Evolutionary conservation across 495 filamentous ascomycete genomes (phyloP).

Genomic region (Penicillium mononematosum): DNA sequence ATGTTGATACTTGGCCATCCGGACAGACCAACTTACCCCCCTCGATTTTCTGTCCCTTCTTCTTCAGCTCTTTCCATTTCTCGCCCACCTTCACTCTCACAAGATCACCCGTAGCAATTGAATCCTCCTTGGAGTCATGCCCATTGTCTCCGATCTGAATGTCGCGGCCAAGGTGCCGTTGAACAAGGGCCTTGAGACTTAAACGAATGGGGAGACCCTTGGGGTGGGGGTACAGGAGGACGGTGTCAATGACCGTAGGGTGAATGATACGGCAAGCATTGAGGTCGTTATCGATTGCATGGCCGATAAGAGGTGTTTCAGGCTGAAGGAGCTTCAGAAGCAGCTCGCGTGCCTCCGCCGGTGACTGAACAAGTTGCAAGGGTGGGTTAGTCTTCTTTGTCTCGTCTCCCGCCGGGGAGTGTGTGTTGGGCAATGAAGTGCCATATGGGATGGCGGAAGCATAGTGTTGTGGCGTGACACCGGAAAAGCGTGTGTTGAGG

Average conservation of each 20-base stretch:
- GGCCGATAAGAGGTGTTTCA: constrained; percentile 79
- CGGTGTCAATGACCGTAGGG: constrained; percentile 79
- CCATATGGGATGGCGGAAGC: constrained; percentile 63
- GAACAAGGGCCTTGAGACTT: constrained; percentile 67
- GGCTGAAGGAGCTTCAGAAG: constrained; percentile 70
- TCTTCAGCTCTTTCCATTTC: constrained; percentile 62
- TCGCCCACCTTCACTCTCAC: constrained; percentile 65
- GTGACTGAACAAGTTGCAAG: constrained; percentile 70
- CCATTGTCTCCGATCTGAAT: constrained; percentile 75
- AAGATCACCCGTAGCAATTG: constrained; percentile 80
- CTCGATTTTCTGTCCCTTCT: constrained; percentile 61
- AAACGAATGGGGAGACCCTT: constrained; percentile 72
- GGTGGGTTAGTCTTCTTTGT: constrained; percentile 23
- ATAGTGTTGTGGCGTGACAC: constrained; percentile 73
- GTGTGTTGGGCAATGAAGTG: constrained; percentile 16
- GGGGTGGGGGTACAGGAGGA: constrained; percentile 76
- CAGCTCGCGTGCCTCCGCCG: constrained; percentile 66
- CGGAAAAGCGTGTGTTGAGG: constrained; percentile 86
- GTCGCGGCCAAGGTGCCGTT: constrained; percentile 60
- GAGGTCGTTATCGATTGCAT: constrained; percentile 94
- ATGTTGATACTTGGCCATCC: constrained; percentile 11
- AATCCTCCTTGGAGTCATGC: constrained; percentile 89
- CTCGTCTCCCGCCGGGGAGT: constrained; percentile 13
- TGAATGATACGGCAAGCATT: constrained; percentile 81
- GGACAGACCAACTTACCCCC: constrained; percentile 55